phyloP scores from a whole-genome alignment of 148 eudicot species.

The Vaccinium vitisidaea region DNA sequence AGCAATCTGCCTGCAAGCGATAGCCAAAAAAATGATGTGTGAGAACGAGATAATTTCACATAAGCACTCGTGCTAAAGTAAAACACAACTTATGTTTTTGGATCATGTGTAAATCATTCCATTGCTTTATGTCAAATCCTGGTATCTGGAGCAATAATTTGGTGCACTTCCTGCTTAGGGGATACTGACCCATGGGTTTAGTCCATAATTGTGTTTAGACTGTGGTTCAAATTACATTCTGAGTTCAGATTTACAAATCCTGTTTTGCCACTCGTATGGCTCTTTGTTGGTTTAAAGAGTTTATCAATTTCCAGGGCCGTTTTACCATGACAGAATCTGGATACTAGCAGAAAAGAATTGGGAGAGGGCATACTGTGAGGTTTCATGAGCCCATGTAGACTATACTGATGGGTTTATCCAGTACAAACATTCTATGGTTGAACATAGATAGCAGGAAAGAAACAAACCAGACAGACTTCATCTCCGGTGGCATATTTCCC shows the following conservation, averaged over 20 bases:
- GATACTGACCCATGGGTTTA: neutral
- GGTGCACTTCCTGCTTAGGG: neutral
- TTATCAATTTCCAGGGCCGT: neutral
- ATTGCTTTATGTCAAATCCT: neutral
- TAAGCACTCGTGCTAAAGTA: neutral
- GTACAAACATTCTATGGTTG: neutral
- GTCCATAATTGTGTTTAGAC: neutral
- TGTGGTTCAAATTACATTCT: neutral
- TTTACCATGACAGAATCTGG: neutral
- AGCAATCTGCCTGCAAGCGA: slow-evolving; percentile 76
- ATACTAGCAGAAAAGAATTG: neutral
- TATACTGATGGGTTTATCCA: neutral
- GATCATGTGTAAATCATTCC: neutral
- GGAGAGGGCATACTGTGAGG: neutral
- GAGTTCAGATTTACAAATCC: neutral
- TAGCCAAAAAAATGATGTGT: neutral
- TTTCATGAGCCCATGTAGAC: neutral
- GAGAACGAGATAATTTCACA: neutral
- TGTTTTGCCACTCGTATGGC: neutral
- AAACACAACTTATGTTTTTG: neutral
- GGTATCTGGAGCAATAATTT: neutral
- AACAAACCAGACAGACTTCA: slow-evolving; percentile 73
- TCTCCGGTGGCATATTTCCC: slow-evolving; percentile 95
- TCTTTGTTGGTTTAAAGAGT: neutral
- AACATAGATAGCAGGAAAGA: slow-evolving; percentile 5